Conservation (phyloP, 2,329 filamentous ascomycete species). For the Aspergillus sp. region DNA sequence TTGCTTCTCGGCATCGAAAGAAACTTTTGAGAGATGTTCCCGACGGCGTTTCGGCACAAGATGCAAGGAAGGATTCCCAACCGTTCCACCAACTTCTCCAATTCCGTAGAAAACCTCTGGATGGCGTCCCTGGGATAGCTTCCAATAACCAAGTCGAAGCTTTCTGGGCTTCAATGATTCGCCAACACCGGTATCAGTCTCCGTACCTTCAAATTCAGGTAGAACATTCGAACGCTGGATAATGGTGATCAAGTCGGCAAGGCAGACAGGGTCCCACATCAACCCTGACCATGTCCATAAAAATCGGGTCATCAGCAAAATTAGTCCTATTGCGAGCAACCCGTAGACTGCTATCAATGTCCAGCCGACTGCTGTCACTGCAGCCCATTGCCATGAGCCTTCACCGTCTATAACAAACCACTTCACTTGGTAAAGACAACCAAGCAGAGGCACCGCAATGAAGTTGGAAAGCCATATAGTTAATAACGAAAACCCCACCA, state of each 20-base stretch:
- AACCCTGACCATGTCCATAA: conserved; percentile 68
- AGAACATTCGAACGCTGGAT: conserved; percentile 78
- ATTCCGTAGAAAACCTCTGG: conserved; percentile 76
- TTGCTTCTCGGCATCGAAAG: conserved; percentile 41
- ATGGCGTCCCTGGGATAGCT: conserved; percentile 56
- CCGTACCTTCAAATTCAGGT: conserved; percentile 68
- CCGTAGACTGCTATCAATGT: conserved; percentile 72
- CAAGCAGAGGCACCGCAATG: conserved; percentile 79
- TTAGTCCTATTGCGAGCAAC: conserved; percentile 59
- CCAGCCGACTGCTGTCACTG: conserved; percentile 78
- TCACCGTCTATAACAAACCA: conserved; percentile 60
- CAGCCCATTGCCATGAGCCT: conserved; percentile 73
- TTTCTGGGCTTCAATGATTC: conserved; percentile 56
- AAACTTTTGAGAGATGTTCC: conserved; percentile 32
- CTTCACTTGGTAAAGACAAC: conserved; percentile 69
- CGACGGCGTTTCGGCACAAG: conserved; percentile 30
- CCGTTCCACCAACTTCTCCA: conserved; percentile 60
- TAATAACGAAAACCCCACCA: conserved; percentile 65
- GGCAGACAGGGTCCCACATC: conserved; percentile 78
- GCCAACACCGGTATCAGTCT: conserved; percentile 53
- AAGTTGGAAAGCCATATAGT: conserved; percentile 72
- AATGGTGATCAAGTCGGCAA: conserved; percentile 78
- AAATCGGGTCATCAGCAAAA: conserved; percentile 66
- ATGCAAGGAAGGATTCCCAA: conserved; percentile 45
- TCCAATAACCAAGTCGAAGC: conserved; percentile 85